Percentiles rank a stretch among this genome's conserved stretches.
Conservation (phyloP, 2,329 filamentous ascomycete genomes). For the Fonsecaea multimorphosa region DNA sequence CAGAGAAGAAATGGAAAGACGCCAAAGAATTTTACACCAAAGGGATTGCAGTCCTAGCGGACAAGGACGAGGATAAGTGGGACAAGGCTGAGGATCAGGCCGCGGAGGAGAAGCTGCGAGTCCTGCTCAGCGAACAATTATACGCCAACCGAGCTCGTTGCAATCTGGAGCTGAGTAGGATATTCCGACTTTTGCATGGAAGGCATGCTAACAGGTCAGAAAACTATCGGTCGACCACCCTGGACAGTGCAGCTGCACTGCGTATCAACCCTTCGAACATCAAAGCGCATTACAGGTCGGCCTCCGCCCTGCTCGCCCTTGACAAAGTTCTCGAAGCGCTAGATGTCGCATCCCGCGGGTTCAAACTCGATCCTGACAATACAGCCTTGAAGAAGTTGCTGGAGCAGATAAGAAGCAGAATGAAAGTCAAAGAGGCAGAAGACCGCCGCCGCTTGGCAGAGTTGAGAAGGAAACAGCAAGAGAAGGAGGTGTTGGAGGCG, state of each 20-base stretch:
- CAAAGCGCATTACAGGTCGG: conserved; percentile 90
- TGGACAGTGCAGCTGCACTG: conserved; percentile 81
- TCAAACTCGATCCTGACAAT: conserved; percentile 75
- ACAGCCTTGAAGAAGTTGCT: conserved; percentile 67
- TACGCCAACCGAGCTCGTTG: conserved; percentile 89
- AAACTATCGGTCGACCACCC: conserved; percentile 86
- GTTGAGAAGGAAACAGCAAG: conserved; percentile 54
- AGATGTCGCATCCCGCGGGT: conserved; percentile 76
- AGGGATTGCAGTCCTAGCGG: conserved; percentile 73
- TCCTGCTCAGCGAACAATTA: conserved; percentile 72
- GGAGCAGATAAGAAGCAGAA: conserved; percentile 67
- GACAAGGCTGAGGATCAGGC: conserved; percentile 59
- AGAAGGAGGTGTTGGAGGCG: conserved; percentile 67
- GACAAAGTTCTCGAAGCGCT: conserved; percentile 80
- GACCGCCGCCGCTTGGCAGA: conserved; percentile 62
- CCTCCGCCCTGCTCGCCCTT: conserved; percentile 76
- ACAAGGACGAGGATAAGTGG: conserved; percentile 52
- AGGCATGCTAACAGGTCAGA: conserved; percentile 51
- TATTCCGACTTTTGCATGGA: conserved; percentile 1
- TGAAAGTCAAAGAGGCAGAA: conserved; percentile 61
- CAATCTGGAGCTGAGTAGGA: conserved; percentile 77
- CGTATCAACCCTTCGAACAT: conserved; percentile 79
- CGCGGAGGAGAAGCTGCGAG: conserved; percentile 68
- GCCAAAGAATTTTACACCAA: conserved; percentile 92
- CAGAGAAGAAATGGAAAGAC: conserved; percentile 74